A percentile compares a stretch with the other conserved stretches of the same genome.
These are phyloP conservation scores for Rhizophagus clarus DNA, from an alignment of 192 early-diverging fungal genomes.

Conservation along the genomic window DNA sequence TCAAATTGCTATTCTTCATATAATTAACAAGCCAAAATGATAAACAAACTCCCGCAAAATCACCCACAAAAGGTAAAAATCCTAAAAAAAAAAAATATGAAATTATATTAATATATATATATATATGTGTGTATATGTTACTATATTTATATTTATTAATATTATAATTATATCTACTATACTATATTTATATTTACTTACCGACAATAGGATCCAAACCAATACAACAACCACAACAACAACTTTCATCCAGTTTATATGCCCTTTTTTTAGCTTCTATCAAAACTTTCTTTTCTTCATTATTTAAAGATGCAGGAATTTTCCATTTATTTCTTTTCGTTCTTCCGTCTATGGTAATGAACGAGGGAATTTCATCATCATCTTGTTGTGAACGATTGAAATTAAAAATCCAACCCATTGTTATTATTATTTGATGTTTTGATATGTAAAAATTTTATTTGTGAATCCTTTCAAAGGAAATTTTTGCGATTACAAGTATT, in stretches of 20 bases:
- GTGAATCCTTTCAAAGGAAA: too few species aligned
- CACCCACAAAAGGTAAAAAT: background rate
- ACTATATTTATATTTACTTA: background rate
- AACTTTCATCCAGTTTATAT: background rate
- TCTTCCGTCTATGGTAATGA: background rate
- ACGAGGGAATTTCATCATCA: background rate
- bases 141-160: background rate
- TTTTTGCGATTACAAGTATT: background rate
- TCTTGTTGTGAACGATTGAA: background rate
- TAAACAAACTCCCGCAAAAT: background rate
- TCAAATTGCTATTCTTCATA: background rate
- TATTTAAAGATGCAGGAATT: background rate
- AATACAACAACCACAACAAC: background rate
- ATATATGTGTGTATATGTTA: too few species aligned
- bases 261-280: background rate
- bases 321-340: background rate
- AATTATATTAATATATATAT: too few species aligned
- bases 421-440: background rate
- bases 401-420: background rate
- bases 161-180: too few species aligned
- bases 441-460: too few species aligned
- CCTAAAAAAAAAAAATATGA: background rate
- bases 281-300: background rate
- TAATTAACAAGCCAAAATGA: background rate
- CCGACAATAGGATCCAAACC: background rate